Base-by-base conservation (phyloP, 1,284 basidiomycete genomes). In the Serendipita sp. region DNA sequence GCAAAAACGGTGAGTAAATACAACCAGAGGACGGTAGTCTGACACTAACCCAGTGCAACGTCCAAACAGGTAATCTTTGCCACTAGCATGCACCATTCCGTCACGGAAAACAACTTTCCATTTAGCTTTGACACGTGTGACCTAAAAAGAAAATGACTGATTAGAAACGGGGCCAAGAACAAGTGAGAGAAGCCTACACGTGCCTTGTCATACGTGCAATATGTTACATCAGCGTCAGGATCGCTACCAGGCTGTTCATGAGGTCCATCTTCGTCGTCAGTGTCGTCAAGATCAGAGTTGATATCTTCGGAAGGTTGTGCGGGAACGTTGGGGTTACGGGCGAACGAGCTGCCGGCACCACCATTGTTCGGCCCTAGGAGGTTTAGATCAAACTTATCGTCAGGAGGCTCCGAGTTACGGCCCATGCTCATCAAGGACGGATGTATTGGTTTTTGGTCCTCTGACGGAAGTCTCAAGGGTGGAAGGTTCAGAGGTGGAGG, bases 21-120 rank as follows among this genome's bases (percentile, higher is more conserved):
- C 29, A 22, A 8, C 26, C 30, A 62, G 5, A 60, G 32, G 10
- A 29, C 15, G 15, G 49, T 13, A n/a, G 12, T 29, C 49, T 1
- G 13, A 55, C 13, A 67, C 82, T 64, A 69, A 91, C 88, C 88
- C 87, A 17, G 83, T 94, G 76, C 95, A 98, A 74, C 97, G 96
- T 64, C 90, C 84, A 72, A 99, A 99, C 32, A 99, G 81, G 75
- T 99, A 99, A 71, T 99, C 96, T 69, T 89, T 89, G 30, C 95
- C 94, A 68, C 97, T 95, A 68, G 98, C 84, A 70, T 94, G 92
- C 63, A 98, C 92, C 83, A 99, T 93, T 13, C 96, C 96, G 70
- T 99, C 96, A 75, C 96, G 96, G 65, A 99, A 82, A n/a, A 93
- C 87, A 65, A 94, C 96, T 79, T 99, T 99, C 96, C 96, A 99